Evolutionary conservation across 1,284 basidiomycete genomes (phyloP).

Genomic region (Ganoderma multipileum): DNA sequence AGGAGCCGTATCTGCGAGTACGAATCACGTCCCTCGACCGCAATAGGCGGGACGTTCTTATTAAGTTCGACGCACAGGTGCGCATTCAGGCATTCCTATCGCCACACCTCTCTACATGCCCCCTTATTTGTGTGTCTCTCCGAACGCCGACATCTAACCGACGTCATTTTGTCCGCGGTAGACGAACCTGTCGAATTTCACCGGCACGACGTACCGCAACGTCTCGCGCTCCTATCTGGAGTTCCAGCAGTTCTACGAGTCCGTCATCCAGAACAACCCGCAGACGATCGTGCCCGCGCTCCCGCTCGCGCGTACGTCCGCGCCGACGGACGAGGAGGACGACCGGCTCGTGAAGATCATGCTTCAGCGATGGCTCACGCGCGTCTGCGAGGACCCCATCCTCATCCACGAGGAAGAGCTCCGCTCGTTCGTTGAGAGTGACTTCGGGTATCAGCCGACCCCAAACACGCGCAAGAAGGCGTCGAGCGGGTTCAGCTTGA

Average conservation of each 20-base stretch:
- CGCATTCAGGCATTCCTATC: slow-evolving; percentile 22
- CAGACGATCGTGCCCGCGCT: slow-evolving; percentile 93
- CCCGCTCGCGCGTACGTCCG: slow-evolving; percentile 90
- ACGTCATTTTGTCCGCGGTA: slow-evolving; percentile 41
- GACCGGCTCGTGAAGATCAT: slow-evolving; percentile 92
- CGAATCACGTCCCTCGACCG: slow-evolving; percentile 90
- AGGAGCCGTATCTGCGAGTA: slow-evolving; percentile 84
- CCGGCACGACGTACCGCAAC: slow-evolving; percentile 87
- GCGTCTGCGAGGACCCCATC: slow-evolving; percentile 90
- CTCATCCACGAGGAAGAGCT: slow-evolving; percentile 89
- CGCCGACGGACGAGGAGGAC: slow-evolving; percentile 95
- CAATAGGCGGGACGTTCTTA: slow-evolving; percentile 90
- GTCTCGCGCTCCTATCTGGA: slow-evolving; percentile 91
- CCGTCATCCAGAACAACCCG: slow-evolving; percentile 82
- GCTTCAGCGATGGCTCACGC: slow-evolving; percentile 90
- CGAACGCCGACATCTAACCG: background rate
- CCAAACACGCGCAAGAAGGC: slow-evolving; percentile 77
- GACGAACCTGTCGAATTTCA: slow-evolving; percentile 94
- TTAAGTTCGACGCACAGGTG: slow-evolving; percentile 94
- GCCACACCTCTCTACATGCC: no score
- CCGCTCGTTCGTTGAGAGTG: slow-evolving; percentile 91
- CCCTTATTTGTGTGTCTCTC: no score
- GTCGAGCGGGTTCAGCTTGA: slow-evolving; percentile 70
- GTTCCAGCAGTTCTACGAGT: slow-evolving; percentile 91
- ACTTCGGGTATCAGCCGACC: slow-evolving; percentile 91